A percentile compares a stretch with the other conserved stretches of the same genome.
These are phyloP conservation scores for Eucalyptus regnans DNA, from an alignment of 345 rosid genomes.

Conservation along the genomic window DNA sequence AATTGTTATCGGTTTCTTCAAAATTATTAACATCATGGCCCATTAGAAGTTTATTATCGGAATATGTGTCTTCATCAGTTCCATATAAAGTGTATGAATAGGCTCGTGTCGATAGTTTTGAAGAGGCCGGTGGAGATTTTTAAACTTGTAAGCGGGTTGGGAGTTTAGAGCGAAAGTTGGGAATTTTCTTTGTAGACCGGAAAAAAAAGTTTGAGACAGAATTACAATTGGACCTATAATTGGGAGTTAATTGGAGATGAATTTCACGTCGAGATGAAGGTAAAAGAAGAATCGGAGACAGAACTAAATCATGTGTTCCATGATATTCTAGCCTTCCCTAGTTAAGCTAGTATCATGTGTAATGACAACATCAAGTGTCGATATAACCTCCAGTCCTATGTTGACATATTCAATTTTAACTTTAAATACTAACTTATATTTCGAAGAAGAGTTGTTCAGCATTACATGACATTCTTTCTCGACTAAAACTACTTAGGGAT, in stretches of 20 bases:
- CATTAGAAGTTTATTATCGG: not conserved
- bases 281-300: not conserved
- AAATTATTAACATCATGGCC: not conserved
- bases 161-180: not conserved
- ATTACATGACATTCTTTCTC: not conserved
- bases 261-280: not conserved
- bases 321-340: not conserved
- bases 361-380: not conserved
- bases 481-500: not conserved
- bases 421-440: not conserved
- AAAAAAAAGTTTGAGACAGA: no score
- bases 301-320: not conserved
- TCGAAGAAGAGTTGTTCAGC: not conserved
- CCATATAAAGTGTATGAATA: not conserved
- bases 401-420: not conserved
- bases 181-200: not conserved
- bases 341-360: not conserved
- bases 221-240: no score
- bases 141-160: fast-evolving
- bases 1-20: not conserved
- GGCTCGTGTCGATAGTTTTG: not conserved
- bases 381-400: not conserved
- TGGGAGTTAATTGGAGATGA: not conserved
- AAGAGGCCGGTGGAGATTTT: not conserved
- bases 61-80: not conserved